Conservation (phyloP, 2,329 filamentous ascomycete genomes). For the Colletotrichum filicis region DNA sequence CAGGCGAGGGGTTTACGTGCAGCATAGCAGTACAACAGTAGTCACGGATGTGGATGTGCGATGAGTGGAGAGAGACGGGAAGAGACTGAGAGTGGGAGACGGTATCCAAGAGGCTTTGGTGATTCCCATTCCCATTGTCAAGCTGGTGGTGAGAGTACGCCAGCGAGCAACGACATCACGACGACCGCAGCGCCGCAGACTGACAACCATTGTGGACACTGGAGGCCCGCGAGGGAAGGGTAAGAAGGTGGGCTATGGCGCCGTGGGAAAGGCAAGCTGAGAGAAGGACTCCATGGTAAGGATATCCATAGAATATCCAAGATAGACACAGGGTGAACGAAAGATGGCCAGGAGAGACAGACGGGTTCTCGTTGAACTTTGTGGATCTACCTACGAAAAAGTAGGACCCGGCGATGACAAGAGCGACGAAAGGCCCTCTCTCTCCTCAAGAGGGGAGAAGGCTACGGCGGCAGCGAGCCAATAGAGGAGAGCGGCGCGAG, state of each 20-base stretch:
- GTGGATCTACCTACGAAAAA: not conserved
- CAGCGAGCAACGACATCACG: conserved; percentile 6
- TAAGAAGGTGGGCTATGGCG: not conserved
- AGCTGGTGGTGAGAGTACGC: conserved; percentile 29
- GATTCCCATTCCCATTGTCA: conserved; percentile 19
- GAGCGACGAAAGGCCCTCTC: not conserved
- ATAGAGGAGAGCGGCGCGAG: conserved; percentile 17
- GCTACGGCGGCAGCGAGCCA: conserved; percentile 24
- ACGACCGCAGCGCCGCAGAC: conserved; percentile 1
- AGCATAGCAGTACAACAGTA: not conserved
- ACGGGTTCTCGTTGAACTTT: not conserved
- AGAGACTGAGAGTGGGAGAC: not conserved
- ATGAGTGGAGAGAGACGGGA: not conserved
- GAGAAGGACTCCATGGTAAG: not conserved
- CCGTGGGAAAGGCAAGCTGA: not conserved
- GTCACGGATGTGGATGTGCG: not conserved
- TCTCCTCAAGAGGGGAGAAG: not conserved
- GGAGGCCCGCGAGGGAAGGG: not conserved
- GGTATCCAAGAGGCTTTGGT: not conserved
- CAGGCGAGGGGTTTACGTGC: not conserved
- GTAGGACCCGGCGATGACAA: not conserved
- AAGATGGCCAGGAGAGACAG: not conserved
- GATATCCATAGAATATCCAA: no score
- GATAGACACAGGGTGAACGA: not conserved
- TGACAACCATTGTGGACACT: conserved; percentile 2